Evolutionary conservation across 2,329 filamentous ascomycete genomes (phyloP).

Genomic region (Drechslerella coelobrocha): DNA sequence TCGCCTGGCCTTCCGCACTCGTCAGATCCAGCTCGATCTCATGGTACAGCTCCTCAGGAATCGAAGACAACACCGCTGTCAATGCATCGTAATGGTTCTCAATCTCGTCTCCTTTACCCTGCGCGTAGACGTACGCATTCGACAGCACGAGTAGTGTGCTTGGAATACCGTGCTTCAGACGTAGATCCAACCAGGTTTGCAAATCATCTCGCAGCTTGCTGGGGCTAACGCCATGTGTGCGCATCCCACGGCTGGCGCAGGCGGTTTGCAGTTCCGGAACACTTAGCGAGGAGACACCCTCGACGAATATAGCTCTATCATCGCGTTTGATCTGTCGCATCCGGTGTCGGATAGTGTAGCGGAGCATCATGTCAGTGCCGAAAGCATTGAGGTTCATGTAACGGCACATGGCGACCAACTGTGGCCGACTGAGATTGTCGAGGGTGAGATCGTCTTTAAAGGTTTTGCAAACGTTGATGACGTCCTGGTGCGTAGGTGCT

Average conservation of each 20-base stretch:
- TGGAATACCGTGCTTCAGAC: constrained; percentile 91
- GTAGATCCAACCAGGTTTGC: constrained; percentile 90
- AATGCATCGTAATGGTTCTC: constrained; percentile 90
- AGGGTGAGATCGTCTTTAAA: constrained; percentile 98
- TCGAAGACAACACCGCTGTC: constrained; percentile 87
- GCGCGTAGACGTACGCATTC: constrained; percentile 96
- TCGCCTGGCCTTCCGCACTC: constrained; percentile 93
- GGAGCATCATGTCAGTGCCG: constrained; percentile 95
- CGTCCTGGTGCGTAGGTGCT: constrained; percentile 82
- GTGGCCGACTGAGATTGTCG: constrained; percentile 93
- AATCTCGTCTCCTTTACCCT: constrained; percentile 82
- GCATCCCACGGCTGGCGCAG: constrained; percentile 87
- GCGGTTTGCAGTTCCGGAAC: constrained; percentile 91
- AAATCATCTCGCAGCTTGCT: constrained; percentile 86
- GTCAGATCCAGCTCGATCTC: constrained; percentile 99
- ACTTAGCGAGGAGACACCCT: constrained; percentile 91
- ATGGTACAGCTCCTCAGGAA: constrained; percentile 98
- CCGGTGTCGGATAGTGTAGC: constrained; percentile 93
- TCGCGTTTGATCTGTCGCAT: constrained; percentile 99
- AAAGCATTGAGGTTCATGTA: constrained; percentile 99
- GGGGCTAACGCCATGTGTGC: constrained; percentile 89
- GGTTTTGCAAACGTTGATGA: constrained; percentile 98
- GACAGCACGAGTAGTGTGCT: constrained; percentile 93
- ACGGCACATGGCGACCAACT: constrained; percentile 95
- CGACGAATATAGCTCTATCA: constrained; percentile 89